Evolutionary conservation across 179 eudicot species (phyloP), one percentile per base, ranked within the genome.

Genomic region (Beta macrorhiza): DNA sequence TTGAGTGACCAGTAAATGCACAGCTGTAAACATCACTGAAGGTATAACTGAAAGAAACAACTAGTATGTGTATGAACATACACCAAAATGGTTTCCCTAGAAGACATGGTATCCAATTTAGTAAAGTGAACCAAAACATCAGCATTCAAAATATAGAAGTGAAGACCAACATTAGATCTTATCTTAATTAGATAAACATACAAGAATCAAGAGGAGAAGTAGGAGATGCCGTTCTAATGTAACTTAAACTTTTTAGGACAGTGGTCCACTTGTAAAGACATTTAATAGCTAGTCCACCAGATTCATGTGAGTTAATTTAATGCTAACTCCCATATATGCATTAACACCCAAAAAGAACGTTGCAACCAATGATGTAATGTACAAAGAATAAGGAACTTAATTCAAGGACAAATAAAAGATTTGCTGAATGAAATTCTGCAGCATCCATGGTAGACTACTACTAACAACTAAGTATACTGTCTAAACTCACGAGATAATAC

Each of bases 221-320:
- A 61, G 76, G 22, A 76, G 80, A 82, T 42, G 56, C 53, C 59
- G 58, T 52, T 45, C 44, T 81, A 58, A 53, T 82, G 84, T 84
- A 87, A 83, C 72, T 77, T 80, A 77, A 37, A 83, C 81, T 80
- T 58, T 29, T 75, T 84, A 78, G 59, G 84, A 68, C 56, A 79
- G 90, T 85, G 95, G 93, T 85, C 93, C 91, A 81, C 75, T 75
- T 77, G 78, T 72, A 61, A 76, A 45, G 80, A 81, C 84, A 86
- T 80, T 87, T 3, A 63, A 87, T 83, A 74, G 72, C 88, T 84
- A 71, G 83, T 22, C 86, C 85, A 88, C 90, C 91, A 84, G 81
- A 83, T 79, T 89, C 86, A 88, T 88, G 97, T 92, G 97, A 91
- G 32, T 81, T 79, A 74, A 91, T 85, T 94, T 80, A 94, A 90